Evolutionary conservation across 352 stramenopile species (phyloP).

Genomic region (Globisporangium okanoganense): DNA sequence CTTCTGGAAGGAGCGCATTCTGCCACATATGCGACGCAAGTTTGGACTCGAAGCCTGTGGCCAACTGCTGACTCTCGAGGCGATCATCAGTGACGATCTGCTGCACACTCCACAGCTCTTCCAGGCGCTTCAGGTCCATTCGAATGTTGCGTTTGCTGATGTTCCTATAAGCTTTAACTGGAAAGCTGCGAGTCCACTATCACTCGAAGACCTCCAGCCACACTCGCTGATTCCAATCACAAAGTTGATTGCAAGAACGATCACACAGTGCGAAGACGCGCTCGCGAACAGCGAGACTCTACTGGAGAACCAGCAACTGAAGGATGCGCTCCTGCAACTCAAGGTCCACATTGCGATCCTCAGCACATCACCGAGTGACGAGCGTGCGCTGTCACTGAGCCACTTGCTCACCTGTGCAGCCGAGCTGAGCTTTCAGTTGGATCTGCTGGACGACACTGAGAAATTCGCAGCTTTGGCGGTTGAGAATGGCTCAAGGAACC

Average conservation of each 20-base stretch:
- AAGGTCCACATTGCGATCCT: constrained; percentile 44
- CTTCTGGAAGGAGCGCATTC: constrained; percentile 52
- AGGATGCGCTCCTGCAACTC: constrained; percentile 25
- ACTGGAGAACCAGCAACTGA: constrained; percentile 19
- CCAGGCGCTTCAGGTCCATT: constrained; percentile 39
- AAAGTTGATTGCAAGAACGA: constrained; percentile 24
- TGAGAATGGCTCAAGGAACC: constrained; percentile 26
- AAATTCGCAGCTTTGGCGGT: constrained; percentile 29
- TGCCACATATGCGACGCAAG: constrained; percentile 38
- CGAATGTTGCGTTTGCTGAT: constrained; percentile 20
- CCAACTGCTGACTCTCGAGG: constrained; percentile 19
- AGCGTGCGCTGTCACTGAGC: constrained; percentile 26
- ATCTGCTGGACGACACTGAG: constrained; percentile 20
- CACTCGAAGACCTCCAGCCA: constrained; percentile 16
- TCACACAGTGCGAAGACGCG: constrained; percentile 19
- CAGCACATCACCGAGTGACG: constrained; percentile 24
- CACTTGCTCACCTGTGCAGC: constrained; percentile 37
- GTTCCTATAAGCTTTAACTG: constrained; percentile 40
- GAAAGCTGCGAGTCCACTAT: constrained; percentile 21
- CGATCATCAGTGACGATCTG: constrained; percentile 32
- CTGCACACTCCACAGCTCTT: constrained; percentile 56
- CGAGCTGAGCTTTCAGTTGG: constrained; percentile 26
- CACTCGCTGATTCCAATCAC: constrained; percentile 14
- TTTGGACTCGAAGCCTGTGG: constrained; percentile 24
- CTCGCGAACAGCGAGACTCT: constrained; percentile 22